Base-by-base conservation (phyloP, 192 early-diverging fungal genomes). In the Coemansia sp. region DNA sequence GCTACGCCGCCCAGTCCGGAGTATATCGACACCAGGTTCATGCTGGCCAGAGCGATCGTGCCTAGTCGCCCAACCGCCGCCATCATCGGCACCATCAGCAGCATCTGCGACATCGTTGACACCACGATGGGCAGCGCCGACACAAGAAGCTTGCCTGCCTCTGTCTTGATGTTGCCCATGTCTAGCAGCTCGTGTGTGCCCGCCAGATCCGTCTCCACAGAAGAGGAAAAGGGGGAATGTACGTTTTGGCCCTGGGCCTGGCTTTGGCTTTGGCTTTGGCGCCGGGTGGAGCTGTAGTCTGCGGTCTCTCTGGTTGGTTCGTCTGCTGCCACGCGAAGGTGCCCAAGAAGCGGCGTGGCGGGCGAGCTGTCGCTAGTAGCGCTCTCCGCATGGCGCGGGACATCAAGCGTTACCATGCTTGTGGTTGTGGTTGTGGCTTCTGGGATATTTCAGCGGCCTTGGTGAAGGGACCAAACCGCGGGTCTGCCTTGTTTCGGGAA, bases 1-100 rank as follows among this genome's bases (percentile, higher is more conserved):
- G 87, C 86, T 75, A 87, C 84, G 6, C 87, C 91, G 10, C 86
- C 84, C n/a, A 93, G 81, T 10, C 86, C 86, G 0, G 88, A 87
- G 68, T 88, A 92, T 78, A 91, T 91, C 20, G 88, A 85, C 4
- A 87, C 89, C 40, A 93, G 71, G 16, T 90, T 88, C 37, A 90
- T 85, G 6, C 88, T 87, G 14, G 89, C 90, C 55, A 93, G 76
- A 63, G 90, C 88, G 25, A 81, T 66, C 39, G 85, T 74, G 14
- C 86, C 85, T 54, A 90, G 71, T 51, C 85, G 86, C 22, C 91
- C 89, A 13, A 90, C 77, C 0, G 86, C 79, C 19, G 74, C 63
- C 61, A 76, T 71, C 56, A 81, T 55, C 16, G 79, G 79, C 2
- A 76, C 39, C 79, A 76, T 66, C 19, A 76, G 25, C 12, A 81